Conservation (phyloP, 1,139 yeast species). For the Cylindricascospora bacillispora region DNA sequence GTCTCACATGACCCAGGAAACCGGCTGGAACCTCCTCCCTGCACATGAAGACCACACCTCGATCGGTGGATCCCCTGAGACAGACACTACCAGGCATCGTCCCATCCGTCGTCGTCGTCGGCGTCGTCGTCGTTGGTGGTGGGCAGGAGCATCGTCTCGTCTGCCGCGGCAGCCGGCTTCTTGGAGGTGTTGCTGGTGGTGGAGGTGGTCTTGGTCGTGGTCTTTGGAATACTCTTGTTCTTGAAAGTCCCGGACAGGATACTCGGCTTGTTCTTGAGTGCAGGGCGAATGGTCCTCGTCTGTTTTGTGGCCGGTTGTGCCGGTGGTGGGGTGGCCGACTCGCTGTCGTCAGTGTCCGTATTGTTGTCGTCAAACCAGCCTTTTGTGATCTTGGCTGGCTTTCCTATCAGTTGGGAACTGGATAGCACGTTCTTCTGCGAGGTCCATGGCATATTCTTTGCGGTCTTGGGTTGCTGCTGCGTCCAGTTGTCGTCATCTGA, state of each 20-base stretch:
- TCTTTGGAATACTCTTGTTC: no score
- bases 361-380: slow-evolving; percentile 12
- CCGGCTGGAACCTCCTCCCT: no score
- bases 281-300: not conserved
- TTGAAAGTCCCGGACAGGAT: no score
- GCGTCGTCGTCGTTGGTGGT: no score
- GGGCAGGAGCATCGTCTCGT: no score
- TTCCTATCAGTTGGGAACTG: slow-evolving; percentile 2
- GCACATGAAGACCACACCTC: no score
- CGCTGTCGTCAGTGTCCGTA: not conserved
- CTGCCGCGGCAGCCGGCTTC: slow-evolving; percentile 1
- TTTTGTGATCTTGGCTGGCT: slow-evolving; percentile 9
- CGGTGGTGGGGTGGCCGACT: not conserved
- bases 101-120: slow-evolving; percentile 1
- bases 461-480: slow-evolving; percentile 6
- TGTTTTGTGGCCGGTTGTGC: not conserved
- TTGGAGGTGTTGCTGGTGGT: not conserved
- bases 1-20: no score
- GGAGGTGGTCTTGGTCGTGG: no score
- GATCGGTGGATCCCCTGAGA: no score
- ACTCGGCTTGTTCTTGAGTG: no score
- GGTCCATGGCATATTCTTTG: slow-evolving; percentile 2
- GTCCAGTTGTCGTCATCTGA: slow-evolving; percentile 6
- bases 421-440: not conserved
- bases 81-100: slow-evolving; percentile 3